Evolutionary conservation across 1,284 basidiomycete genomes (phyloP), one percentile per base, ranked within the genome.

Genomic region (Ceratobasidium sp.): DNA sequence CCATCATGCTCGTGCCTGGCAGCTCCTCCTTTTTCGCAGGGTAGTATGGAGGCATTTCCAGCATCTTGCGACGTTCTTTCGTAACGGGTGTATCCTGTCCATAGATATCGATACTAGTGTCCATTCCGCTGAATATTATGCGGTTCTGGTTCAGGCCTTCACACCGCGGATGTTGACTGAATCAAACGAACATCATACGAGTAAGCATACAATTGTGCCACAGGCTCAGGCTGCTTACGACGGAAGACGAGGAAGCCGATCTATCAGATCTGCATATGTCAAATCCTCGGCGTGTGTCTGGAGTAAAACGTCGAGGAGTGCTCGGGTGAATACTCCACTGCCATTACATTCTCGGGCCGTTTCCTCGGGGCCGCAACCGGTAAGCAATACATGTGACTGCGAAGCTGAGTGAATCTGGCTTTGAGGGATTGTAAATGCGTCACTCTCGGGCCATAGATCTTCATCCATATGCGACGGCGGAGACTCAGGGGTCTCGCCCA

Each of bases 111-210:
- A n/a, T n/a, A n/a, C n/a, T n/a, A n/a, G n/a, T n/a, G n/a, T n/a
- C n/a, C n/a, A n/a, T n/a, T n/a, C n/a, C 86, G 27, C 87, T 81
- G 78, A 91, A 90, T 27, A 91, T 77, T 50, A 86, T 80, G 22
- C 86, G 87, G 66, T 84, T 81, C 80, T 82, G 84, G 77, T 87
- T 80, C 31, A 79, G 80, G 1, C 90, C 90, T 14, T 86, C 77
- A 75, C 87, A 89, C 50, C 87, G 80, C 2, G 88, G 86, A 56
- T 83, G 84, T 76, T 91, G 89, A 36, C 82, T 69, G 36, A 15
- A 45, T 11, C 29, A 41, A 56, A 7, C 19, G 27, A 9, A 29
- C 47, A 2, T 31, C 19, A 3, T 36, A n/a, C 19, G 29, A 50
- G 11, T 9, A n/a, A 59, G 6, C 29, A 19, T 27, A 24, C n/a